Evolutionary conservation across 169 alveolate species (phyloP), one percentile per base, ranked within the genome.

Genomic region (Cryptosporidium tyzzeri): DNA sequence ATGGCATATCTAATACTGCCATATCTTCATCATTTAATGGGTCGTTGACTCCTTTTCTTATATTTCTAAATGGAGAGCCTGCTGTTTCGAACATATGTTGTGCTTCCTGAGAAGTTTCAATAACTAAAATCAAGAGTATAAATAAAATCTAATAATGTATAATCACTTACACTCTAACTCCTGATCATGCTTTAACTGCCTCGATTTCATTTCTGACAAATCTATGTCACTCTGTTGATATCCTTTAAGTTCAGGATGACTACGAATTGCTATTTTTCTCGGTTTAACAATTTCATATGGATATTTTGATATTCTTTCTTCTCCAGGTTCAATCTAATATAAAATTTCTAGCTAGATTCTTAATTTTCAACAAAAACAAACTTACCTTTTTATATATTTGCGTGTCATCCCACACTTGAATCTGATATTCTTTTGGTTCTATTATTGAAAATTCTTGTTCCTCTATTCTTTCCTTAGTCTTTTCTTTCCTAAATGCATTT

Each of bases 111-210:
- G 80, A 62, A 16, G 80, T 39, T 62, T 80, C 89, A 48, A 80
- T 80, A 45, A 80, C 89, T 80, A 45, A 39, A 74, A 44, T 18
- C 8, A 4, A 58, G 16, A 21, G 31, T 10, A n/a, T 21, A 35
- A 53, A 55, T 55, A 7, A 16, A 80, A n/a, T 1, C 1, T 0
- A 51, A 8, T 7, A 29, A 48, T 61, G 2, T 37, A n/a, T 62
- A 48, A 8, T 0, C 44, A 80, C 89, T 80, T 80, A 80, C 89
- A 80, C 33, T 80, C 89, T 39, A 80, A 61, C 29, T 80, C 89
- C 23, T 80, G 69, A 12, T 59, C 45, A 16, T 59, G 55, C 35
- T 80, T 65, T 5, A 62, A 23, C 62, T 65, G 41, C 31, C 35
- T 80, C 29, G 55, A 69, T 31, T 41, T 59, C 75, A 62, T 80